Evolutionary conservation across 768 basidiomycete species (phyloP).

Genomic region (Lyophyllum decastes): DNA sequence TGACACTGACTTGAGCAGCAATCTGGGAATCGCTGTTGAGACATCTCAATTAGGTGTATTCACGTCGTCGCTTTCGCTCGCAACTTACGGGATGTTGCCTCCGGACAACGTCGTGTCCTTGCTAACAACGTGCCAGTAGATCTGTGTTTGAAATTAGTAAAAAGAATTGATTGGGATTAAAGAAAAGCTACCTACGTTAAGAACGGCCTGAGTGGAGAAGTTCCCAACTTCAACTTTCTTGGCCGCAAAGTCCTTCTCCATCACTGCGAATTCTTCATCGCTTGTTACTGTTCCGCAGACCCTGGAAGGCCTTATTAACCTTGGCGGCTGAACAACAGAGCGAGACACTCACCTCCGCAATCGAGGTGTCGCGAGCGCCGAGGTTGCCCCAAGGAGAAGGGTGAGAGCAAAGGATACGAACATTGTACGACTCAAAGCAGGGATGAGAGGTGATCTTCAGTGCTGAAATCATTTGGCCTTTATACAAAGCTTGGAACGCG

Average conservation of each 20-base stretch:
- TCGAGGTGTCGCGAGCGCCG: constrained; percentile 26
- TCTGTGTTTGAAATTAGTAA: constrained; percentile 17
- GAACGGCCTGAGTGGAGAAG: constrained; percentile 13
- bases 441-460: constrained; percentile 5
- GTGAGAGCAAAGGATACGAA: constrained; percentile 26
- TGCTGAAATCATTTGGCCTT: background rate
- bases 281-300: constrained; percentile 40
- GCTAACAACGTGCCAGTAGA: constrained; percentile 42
- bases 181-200: constrained; percentile 16
- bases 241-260: constrained; percentile 42
- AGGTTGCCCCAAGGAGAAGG: constrained; percentile 28
- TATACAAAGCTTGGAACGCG: background rate
- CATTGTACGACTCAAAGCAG: constrained; percentile 20
- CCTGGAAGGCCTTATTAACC: constrained; percentile 17
- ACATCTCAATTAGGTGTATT: background rate
- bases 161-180: background rate
- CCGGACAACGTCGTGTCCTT: constrained; percentile 30
- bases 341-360: constrained; percentile 16
- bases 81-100: constrained; percentile 43
- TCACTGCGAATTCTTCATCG: constrained; percentile 31
- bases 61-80: background rate
- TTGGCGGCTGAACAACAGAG: background rate
- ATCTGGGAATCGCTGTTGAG: constrained; percentile 37
- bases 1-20: constrained; percentile 34
- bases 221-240: constrained; percentile 33